A percentile compares a stretch with the other conserved stretches of the same genome.
Evolutionary conservation across 2,329 filamentous ascomycete genomes (phyloP).

Genomic region (Sporothrix protearum): DNA sequence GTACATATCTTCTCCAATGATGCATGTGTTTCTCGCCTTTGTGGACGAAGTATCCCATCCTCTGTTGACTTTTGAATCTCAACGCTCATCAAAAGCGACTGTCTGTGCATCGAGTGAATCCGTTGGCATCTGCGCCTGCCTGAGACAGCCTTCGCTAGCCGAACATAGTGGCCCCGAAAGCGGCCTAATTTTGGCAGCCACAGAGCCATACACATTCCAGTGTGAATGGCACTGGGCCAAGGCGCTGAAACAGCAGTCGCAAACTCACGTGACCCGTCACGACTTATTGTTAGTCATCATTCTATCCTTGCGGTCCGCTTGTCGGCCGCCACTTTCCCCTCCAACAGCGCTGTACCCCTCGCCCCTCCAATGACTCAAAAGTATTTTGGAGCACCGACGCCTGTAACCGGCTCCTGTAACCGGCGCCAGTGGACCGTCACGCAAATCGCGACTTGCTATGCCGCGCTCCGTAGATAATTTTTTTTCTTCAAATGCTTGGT

Average conservation of each 20-base stretch:
- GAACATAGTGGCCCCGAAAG: neutral
- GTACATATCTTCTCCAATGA: neutral
- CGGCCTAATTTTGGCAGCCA: neutral
- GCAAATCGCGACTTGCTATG: slow-evolving; percentile 16
- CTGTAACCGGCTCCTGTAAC: slow-evolving; percentile 17
- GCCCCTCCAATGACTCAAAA: slow-evolving; percentile 24
- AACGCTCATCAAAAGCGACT: neutral
- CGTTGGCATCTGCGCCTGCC: neutral
- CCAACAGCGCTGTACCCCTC: slow-evolving; percentile 7
- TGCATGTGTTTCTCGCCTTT: neutral
- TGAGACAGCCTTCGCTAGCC: neutral
- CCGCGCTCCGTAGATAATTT: slow-evolving; percentile 17
- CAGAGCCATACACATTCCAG: neutral
- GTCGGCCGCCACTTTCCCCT: slow-evolving; percentile 19
- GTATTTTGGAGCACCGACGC: neutral
- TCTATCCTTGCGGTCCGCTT: slow-evolving; percentile 19
- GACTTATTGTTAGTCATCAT: neutral
- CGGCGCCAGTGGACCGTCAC: slow-evolving; percentile 7
- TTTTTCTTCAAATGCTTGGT: slow-evolving; percentile 2
- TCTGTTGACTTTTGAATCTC: neutral
- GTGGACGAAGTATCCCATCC: neutral
- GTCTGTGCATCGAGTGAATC: no score
- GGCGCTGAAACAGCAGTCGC: neutral
- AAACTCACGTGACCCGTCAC: slow-evolving; percentile 8
- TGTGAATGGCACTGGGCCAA: neutral